Evolutionary conservation across 225 moss, liverwort and hornwort species (phyloP).

Genomic region (Physcomitrellopsis africana): DNA sequence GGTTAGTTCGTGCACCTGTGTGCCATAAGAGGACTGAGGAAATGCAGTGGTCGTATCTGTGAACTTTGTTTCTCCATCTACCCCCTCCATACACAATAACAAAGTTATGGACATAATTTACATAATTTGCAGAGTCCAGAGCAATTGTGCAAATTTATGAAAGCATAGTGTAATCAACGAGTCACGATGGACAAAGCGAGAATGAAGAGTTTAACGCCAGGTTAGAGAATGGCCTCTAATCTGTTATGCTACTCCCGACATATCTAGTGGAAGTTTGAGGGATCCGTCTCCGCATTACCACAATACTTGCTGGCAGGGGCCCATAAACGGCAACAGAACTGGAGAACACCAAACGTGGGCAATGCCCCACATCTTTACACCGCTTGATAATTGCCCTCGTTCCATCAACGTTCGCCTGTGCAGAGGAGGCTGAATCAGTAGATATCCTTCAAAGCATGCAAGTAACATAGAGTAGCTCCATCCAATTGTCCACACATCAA

Average conservation of each 20-base stretch:
- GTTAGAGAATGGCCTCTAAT: too few species aligned
- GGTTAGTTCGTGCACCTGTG: constrained; percentile 41
- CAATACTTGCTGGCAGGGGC: constrained; percentile 50
- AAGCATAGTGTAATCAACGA: background rate
- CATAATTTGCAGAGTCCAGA: background rate
- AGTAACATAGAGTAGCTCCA: background rate
- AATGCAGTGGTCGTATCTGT: constrained; percentile 50
- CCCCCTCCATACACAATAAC: constrained; percentile 28
- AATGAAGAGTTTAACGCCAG: background rate
- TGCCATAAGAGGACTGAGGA: constrained; percentile 64
- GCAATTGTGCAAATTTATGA: constrained; percentile 2
- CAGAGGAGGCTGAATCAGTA: constrained; percentile 17
- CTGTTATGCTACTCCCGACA: too few species aligned
- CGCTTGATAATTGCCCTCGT: constrained; percentile 56
- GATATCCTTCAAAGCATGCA: background rate
- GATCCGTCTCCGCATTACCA: constrained; percentile 39
- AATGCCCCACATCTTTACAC: constrained; percentile 60
- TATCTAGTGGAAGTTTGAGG: constrained; percentile 7
- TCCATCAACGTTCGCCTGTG: constrained; percentile 61
- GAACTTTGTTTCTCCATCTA: constrained; percentile 33
- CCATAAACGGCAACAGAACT: constrained; percentile 68
- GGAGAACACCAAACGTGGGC: constrained; percentile 62
- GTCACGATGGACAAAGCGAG: background rate
- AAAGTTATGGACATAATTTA: constrained; percentile 10
- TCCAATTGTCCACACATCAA: background rate